These are phyloP conservation scores for Saturnispora ahearnii DNA, from an alignment of 805 yeast genomes.

Conservation along the genomic window DNA sequence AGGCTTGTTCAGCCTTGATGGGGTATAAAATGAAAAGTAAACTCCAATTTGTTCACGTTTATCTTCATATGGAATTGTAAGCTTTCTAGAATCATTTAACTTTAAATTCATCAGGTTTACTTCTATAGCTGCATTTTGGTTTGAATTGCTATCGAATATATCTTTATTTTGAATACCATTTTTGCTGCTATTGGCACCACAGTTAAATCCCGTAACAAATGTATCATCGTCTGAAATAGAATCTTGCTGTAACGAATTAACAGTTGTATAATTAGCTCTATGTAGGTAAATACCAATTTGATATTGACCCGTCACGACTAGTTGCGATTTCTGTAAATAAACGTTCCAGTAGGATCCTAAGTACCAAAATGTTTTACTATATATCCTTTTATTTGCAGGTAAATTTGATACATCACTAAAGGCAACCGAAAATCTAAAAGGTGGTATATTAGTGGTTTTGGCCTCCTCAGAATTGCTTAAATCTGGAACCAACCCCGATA, in stretches of 20 bases:
- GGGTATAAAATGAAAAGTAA: constrained; percentile 47
- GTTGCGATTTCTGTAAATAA: constrained; percentile 39
- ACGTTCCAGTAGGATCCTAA: constrained; percentile 57
- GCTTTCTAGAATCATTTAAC: neutral
- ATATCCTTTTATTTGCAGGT: constrained; percentile 37
- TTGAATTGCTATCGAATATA: constrained; percentile 23
- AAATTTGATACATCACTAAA: constrained; percentile 40
- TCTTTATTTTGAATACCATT: constrained; percentile 35
- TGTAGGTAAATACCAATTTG: constrained; percentile 52
- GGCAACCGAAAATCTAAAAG: constrained; percentile 45
- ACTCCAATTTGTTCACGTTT: constrained; percentile 37
- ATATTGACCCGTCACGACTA: constrained; percentile 32
- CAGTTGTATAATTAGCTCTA: constrained; percentile 31
- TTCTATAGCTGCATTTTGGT: constrained; percentile 12
- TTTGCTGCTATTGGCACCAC: constrained; percentile 13
- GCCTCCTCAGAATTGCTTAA: constrained; percentile 18
- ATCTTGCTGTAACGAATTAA: neutral
- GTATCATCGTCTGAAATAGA: constrained; percentile 1
- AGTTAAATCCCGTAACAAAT: constrained; percentile 6
- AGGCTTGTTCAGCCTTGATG: constrained; percentile 37
- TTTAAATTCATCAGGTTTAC: constrained; percentile 18
- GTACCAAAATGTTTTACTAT: constrained; percentile 46
- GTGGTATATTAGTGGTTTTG: constrained; percentile 38
- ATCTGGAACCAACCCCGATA: constrained; percentile 35
- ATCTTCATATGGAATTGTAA: constrained; percentile 32